These are phyloP conservation scores for Micractinium sp. DNA, from an alignment of 139 green algal genomes.

Conservation along the genomic window DNA sequence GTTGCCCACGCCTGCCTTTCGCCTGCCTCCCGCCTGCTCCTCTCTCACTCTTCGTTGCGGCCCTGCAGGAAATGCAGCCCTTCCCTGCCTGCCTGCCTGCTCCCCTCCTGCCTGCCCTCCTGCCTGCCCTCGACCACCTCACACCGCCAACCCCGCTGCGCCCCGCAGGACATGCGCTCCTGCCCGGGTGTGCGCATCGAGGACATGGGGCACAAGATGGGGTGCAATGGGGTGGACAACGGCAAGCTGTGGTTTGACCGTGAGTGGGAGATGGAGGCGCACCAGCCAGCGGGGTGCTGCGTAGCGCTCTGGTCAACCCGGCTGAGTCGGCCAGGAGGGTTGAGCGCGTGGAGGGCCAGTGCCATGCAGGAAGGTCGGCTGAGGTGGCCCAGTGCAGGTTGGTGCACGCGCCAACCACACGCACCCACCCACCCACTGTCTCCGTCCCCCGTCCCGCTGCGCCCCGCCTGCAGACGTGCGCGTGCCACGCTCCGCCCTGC, in stretches of 20 bases:
- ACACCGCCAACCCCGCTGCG: not conserved
- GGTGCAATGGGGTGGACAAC: slow-evolving; percentile 92
- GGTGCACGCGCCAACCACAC: not conserved
- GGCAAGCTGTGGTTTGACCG: slow-evolving; percentile 88
- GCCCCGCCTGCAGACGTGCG: slow-evolving; percentile 58
- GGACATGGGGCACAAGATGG: slow-evolving; percentile 88
- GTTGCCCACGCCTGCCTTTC: not conserved
- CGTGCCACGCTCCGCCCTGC: slow-evolving; percentile 72
- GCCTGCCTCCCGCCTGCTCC: not conserved
- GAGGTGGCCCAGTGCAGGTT: too few relatives aligned
- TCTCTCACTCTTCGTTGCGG: not conserved
- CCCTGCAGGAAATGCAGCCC: not conserved
- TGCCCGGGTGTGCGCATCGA: slow-evolving; percentile 49
- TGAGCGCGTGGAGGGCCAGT: too few relatives aligned
- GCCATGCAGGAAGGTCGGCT: too few relatives aligned
- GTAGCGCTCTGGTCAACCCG: not conserved
- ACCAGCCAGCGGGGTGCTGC: not conserved
- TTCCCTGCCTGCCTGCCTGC: too few relatives aligned
- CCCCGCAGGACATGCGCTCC: slow-evolving; percentile 32
- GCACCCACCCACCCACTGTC: not conserved
- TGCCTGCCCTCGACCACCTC: not conserved
- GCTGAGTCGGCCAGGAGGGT: too few relatives aligned
- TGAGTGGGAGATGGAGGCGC: slow-evolving; percentile 18
- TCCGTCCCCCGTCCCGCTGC: not conserved
- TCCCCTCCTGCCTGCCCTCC: too few relatives aligned